Conservation (phyloP, 139 green algal species). For the Dunaliella primolecta region DNA sequence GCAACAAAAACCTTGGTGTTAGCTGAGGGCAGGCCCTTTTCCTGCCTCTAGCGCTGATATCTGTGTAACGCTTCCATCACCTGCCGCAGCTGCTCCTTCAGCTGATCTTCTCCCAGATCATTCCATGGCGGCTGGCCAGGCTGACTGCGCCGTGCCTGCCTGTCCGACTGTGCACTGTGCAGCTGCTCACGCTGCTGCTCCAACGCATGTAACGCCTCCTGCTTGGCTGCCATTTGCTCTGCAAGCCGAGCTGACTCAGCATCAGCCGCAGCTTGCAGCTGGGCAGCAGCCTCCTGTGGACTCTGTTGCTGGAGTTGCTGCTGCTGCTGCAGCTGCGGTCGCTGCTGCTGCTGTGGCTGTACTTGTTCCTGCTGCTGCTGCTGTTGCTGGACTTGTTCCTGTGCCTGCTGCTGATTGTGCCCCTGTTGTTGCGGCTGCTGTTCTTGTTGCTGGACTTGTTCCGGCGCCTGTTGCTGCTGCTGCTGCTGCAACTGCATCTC, state of each 20-base stretch:
- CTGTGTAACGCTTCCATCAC: constrained; percentile 25
- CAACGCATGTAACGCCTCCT: constrained; percentile 14
- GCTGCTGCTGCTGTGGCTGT: neutral
- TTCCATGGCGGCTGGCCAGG: neutral
- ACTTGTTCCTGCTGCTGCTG: neutral
- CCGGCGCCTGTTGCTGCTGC: neutral
- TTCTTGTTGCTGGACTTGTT: neutral
- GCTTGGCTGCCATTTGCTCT: neutral
- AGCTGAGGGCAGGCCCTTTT: too few species aligned
- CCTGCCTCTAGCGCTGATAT: constrained; percentile 31
- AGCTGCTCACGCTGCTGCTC: constrained; percentile 19
- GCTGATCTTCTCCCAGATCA: constrained; percentile 4
- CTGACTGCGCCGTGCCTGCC: constrained; percentile 8
- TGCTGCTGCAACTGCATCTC: constrained; percentile 1
- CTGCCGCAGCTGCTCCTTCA: neutral
- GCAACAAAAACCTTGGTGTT: too few species aligned
- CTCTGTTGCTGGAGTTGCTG: neutral
- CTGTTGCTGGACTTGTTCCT: neutral
- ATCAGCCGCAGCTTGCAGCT: neutral
- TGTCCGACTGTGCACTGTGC: constrained; percentile 2
- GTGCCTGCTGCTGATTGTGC: neutral
- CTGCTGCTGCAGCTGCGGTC: neutral
- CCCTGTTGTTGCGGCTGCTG: neutral
- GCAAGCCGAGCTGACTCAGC: neutral
- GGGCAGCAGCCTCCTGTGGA: neutral